These are phyloP conservation scores for Neonothopanus nambi DNA, from an alignment of 1,284 basidiomycete genomes.

Conservation along the genomic window DNA sequence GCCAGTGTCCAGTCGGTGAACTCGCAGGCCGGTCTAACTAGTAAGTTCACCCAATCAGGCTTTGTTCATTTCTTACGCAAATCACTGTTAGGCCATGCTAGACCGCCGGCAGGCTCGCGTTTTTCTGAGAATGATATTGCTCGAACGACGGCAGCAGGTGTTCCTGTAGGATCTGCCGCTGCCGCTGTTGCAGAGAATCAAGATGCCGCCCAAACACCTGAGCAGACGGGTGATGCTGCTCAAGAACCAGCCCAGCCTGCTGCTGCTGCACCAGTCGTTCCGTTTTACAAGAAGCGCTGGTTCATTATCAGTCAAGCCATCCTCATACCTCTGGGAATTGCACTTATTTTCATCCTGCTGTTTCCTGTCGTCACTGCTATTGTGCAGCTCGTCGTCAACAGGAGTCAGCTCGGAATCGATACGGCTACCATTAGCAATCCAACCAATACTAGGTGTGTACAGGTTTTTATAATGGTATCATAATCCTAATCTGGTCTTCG, in stretches of 20 bases:
- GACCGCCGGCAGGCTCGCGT: slow-evolving; percentile 35
- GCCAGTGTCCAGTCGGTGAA: slow-evolving; percentile 4
- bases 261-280: slow-evolving; percentile 20
- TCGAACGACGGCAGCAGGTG: slow-evolving; percentile 32
- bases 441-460: slow-evolving; percentile 53
- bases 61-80: slow-evolving; percentile 1
- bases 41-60: slow-evolving; percentile 1
- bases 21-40: slow-evolving; percentile 5
- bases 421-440: slow-evolving; percentile 49
- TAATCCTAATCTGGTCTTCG: not conserved
- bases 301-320: slow-evolving; percentile 49
- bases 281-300: slow-evolving; percentile 40
- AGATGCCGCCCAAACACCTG: slow-evolving; percentile 9
- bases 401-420: slow-evolving; percentile 51
- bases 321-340: slow-evolving; percentile 54
- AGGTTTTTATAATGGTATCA: slow-evolving; percentile 2
- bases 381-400: slow-evolving; percentile 60
- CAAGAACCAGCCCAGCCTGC: slow-evolving; percentile 18
- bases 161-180: slow-evolving; percentile 16
- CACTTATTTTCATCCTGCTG: slow-evolving; percentile 61
- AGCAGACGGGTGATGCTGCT: slow-evolving; percentile 13
- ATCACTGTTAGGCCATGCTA: slow-evolving; percentile 36
- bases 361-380: slow-evolving; percentile 68
- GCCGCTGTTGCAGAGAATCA: slow-evolving; percentile 11
- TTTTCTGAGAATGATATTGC: slow-evolving; percentile 25